Evolutionary conservation across 768 basidiomycete species (phyloP).

Genomic region (Tylopilus rubrobrunneus): DNA sequence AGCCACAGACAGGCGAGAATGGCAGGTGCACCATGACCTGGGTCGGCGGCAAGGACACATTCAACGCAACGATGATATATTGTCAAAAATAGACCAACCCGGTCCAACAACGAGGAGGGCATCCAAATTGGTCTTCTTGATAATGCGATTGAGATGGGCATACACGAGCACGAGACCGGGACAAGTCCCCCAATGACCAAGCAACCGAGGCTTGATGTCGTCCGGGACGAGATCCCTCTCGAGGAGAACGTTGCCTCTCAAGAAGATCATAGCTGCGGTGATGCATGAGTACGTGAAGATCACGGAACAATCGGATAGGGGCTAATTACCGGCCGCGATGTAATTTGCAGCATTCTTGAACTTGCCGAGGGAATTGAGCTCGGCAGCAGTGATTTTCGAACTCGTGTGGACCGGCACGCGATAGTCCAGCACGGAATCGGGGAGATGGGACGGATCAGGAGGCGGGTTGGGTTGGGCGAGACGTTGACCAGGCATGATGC

Average conservation of each 20-base stretch:
- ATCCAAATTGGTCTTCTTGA: slow-evolving; percentile 57
- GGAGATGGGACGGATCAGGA: slow-evolving; percentile 63
- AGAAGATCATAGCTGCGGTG: slow-evolving; percentile 74
- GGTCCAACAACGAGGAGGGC: slow-evolving; percentile 80
- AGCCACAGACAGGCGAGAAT: slow-evolving; percentile 85
- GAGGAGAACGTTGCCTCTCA: slow-evolving; percentile 68
- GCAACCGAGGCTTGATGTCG: slow-evolving; percentile 76
- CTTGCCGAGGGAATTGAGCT: slow-evolving; percentile 47
- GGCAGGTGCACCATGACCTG: slow-evolving; percentile 82
- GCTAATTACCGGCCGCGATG: slow-evolving; percentile 59
- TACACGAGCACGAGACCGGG: slow-evolving; percentile 71
- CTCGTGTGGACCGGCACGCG: slow-evolving; percentile 46
- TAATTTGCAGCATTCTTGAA: slow-evolving; percentile 67
- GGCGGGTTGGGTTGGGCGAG: slow-evolving; percentile 63
- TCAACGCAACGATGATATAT: neutral
- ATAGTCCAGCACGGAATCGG: slow-evolving; percentile 50
- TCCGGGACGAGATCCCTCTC: slow-evolving; percentile 54
- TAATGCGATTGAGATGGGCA: slow-evolving; percentile 66
- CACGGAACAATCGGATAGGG: neutral
- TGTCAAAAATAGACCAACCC: slow-evolving; percentile 34
- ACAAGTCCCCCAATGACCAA: slow-evolving; percentile 85
- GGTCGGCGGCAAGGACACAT: neutral
- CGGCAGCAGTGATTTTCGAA: slow-evolving; percentile 44
- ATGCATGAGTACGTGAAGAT: neutral
- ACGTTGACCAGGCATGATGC: slow-evolving; percentile 54